phyloP scores from a whole-genome alignment of 192 early-diverging fungal species.

The Geranomyces michiganensis region DNA sequence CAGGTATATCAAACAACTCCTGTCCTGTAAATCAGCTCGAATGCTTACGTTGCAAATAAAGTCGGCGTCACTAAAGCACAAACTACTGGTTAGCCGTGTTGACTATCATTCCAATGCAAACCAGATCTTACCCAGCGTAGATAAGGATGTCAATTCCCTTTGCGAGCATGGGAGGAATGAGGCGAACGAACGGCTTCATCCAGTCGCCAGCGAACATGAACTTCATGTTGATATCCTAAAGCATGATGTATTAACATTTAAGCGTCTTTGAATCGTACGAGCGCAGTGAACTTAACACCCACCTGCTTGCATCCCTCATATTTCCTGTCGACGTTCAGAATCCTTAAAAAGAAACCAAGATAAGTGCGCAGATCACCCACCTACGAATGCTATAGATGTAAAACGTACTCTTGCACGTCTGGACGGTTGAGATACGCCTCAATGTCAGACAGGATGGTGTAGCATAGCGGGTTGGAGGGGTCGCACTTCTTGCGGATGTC shows the following conservation, averaged over 20 bases:
- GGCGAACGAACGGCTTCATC: slow-evolving; percentile 79
- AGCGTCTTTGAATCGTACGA: too few relatives aligned
- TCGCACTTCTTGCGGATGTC: slow-evolving; percentile 90
- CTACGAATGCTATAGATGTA: background rate
- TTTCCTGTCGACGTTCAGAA: slow-evolving; percentile 75
- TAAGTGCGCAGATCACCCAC: too few relatives aligned
- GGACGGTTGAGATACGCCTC: slow-evolving; percentile 76
- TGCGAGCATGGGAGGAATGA: slow-evolving; percentile 65
- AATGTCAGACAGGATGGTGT: slow-evolving; percentile 72
- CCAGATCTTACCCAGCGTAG: slow-evolving; percentile 62
- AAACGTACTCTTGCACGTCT: slow-evolving; percentile 59
- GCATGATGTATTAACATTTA: too few relatives aligned
- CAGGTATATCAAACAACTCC: background rate
- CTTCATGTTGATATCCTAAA: slow-evolving; percentile 59
- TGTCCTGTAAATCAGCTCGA: background rate
- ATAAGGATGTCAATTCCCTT: slow-evolving; percentile 82
- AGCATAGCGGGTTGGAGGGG: slow-evolving; percentile 80
- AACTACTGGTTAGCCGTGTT: too few relatives aligned
- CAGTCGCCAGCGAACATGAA: slow-evolving; percentile 87
- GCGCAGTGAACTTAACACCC: background rate
- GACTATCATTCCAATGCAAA: too few relatives aligned
- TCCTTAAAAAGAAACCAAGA: background rate
- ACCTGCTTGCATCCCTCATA: slow-evolving; percentile 85
- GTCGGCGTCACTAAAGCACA: slow-evolving; percentile 71
- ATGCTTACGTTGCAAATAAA: slow-evolving; percentile 78